Percentiles rank a stretch among this genome's conserved stretches.
phyloP scores from a whole-genome alignment of 805 yeast species.

The Schwanniomyces vanrijiae region DNA sequence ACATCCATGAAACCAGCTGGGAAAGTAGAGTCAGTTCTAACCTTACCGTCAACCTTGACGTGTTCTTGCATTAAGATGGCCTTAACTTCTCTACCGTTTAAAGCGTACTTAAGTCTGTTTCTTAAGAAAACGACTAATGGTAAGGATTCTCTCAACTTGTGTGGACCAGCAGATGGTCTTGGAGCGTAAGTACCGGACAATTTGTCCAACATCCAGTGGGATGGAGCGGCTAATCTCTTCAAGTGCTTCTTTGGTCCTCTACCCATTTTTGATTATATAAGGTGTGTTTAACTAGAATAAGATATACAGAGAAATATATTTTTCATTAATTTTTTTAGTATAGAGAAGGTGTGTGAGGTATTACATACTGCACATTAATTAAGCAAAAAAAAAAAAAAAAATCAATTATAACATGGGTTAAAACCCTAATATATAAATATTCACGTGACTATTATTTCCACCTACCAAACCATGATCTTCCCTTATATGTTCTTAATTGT shows the following conservation, averaged over 20 bases:
- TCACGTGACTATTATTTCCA: slow-evolving; percentile 14
- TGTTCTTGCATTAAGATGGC: slow-evolving; percentile 98
- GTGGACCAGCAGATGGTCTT: slow-evolving; percentile 99
- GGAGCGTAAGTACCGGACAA: slow-evolving; percentile 99
- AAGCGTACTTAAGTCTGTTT: slow-evolving; percentile 98
- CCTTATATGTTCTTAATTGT: slow-evolving; percentile 16
- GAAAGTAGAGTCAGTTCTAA: slow-evolving; percentile 97
- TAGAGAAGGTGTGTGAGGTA: neutral
- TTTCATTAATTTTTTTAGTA: slow-evolving; percentile 5
- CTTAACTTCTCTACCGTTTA: slow-evolving; percentile 98
- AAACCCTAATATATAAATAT: neutral
- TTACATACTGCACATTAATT: slow-evolving; percentile 1
- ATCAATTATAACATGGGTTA: neutral
- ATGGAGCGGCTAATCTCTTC: slow-evolving; percentile 99
- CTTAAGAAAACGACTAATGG: slow-evolving; percentile 96
- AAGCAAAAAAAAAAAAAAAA: neutral
- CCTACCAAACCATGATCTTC: slow-evolving; percentile 30
- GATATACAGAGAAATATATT: neutral
- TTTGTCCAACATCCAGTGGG: slow-evolving; percentile 99
- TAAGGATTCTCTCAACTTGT: slow-evolving; percentile 96
- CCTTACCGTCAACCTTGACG: slow-evolving; percentile 98
- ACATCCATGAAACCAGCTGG: slow-evolving; percentile 99
- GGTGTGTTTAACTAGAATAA: slow-evolving; percentile 2
- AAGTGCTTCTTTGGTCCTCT: slow-evolving; percentile 82
- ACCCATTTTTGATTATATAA: slow-evolving; percentile 16